Evolutionary conservation across 345 rosid genomes (phyloP).

Genomic region (Eucalyptus marginata): DNA sequence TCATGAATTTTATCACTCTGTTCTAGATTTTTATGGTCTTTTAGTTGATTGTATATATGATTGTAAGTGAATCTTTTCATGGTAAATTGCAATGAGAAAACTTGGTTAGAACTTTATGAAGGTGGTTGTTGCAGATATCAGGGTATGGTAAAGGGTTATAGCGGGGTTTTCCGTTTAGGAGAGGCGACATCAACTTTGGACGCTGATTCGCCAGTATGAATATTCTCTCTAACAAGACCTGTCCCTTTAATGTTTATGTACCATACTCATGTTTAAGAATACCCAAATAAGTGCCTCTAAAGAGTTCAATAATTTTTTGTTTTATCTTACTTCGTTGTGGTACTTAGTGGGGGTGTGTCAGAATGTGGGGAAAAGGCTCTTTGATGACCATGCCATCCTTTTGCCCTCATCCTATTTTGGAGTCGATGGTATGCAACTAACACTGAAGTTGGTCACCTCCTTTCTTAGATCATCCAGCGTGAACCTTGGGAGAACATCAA

Average conservation of each 20-base stretch:
- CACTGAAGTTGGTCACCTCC: not conserved
- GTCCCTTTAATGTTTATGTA: not conserved
- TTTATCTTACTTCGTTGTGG: not conserved
- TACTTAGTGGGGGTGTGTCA: not conserved
- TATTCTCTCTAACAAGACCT: not conserved
- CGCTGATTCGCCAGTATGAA: conserved; percentile 87
- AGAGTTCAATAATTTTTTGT: not conserved
- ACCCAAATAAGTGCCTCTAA: not conserved
- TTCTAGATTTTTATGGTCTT: not conserved
- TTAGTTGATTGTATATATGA: not conserved
- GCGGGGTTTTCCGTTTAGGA: conserved; percentile 90
- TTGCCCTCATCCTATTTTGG: not conserved
- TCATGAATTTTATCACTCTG: not conserved
- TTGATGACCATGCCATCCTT: not conserved
- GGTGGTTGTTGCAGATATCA: conserved; percentile 50
- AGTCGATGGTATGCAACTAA: not conserved
- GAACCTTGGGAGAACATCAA: conserved; percentile 97
- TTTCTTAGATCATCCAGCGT: conserved; percentile 66
- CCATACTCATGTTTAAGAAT: not conserved
- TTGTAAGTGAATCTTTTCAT: not conserved
- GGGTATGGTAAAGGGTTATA: conserved; percentile 86
- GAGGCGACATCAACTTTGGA: conserved; percentile 98
- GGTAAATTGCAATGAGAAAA: not conserved
- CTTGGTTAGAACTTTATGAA: not conserved
- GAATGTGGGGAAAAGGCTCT: not conserved